Conservation (phyloP, 2,329 filamentous ascomycete genomes). For the Cladophialophora bantiana region DNA sequence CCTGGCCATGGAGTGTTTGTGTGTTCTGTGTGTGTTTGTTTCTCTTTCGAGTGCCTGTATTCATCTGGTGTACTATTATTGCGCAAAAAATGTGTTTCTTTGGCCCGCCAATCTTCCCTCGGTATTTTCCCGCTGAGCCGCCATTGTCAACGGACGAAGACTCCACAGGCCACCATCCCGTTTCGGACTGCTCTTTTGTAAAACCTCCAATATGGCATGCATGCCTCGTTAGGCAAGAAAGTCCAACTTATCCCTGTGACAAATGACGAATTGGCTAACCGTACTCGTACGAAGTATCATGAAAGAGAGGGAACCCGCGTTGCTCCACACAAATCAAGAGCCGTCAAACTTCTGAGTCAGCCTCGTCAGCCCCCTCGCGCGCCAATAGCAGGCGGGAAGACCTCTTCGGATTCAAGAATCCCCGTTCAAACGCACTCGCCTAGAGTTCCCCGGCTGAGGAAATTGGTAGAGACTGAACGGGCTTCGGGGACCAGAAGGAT, state of each 20-base stretch:
- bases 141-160: too few species aligned
- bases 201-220: background rate
- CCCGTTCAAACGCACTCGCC: background rate
- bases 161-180: background rate
- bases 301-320: background rate
- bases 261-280: background rate
- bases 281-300: background rate
- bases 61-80: background rate
- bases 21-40: background rate
- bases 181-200: background rate
- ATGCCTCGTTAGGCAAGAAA: background rate
- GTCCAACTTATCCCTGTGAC: background rate
- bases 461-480: background rate
- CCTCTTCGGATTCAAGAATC: background rate
- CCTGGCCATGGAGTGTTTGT: background rate
- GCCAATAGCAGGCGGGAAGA: background rate
- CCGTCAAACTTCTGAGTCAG: constrained; percentile 12
- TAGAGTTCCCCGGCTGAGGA: constrained; percentile 1
- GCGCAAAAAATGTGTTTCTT: too few species aligned
- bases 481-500: constrained; percentile 4
- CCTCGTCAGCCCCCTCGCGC: constrained; percentile 4
- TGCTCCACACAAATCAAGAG: background rate
- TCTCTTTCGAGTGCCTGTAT: background rate
- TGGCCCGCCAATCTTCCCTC: too few species aligned
- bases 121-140: too few species aligned